A percentile compares a stretch with the other conserved stretches of the same genome.
Conservation (phyloP, 2,329 filamentous ascomycete genomes). For the Penicillium sp. region DNA sequence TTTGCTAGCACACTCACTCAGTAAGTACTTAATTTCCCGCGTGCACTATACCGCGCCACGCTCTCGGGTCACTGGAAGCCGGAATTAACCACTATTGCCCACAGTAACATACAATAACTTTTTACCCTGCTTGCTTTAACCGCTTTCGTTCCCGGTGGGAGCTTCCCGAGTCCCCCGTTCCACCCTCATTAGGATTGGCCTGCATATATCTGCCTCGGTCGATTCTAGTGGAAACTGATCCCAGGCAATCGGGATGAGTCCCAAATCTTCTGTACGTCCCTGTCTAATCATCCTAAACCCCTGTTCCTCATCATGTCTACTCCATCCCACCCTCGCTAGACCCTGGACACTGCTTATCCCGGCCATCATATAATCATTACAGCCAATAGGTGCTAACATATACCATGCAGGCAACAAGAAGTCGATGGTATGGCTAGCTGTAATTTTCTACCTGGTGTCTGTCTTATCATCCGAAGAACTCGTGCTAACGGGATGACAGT, state of each 20-base stretch:
- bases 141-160: conserved; percentile 1
- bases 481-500: conserved; percentile 21
- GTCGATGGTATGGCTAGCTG: conserved; percentile 21
- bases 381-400: conserved; percentile 4
- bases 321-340: neutral
- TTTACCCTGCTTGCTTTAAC: neutral
- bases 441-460: neutral
- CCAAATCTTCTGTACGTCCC: conserved; percentile 15
- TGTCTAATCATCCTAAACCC: neutral
- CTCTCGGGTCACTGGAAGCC: conserved; percentile 1
- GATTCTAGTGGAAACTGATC: conserved; percentile 3
- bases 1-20: conserved; percentile 2
- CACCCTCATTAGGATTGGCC: conserved; percentile 11
- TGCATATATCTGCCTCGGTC: conserved; percentile 7
- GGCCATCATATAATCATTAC: neutral
- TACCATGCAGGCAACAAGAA: conserved; percentile 23
- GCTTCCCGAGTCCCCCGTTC: neutral
- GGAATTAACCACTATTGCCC: neutral
- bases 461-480: neutral
- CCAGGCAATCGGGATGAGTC: conserved; percentile 14
- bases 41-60: conserved; percentile 3
- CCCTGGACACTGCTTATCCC: neutral
- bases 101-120: neutral
- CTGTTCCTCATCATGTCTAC: neutral
- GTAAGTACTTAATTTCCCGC: conserved; percentile 8